Evolutionary conservation across 495 filamentous ascomycete genomes (phyloP), one percentile per base, ranked within the genome.

Genomic region (Choiromyces venosus): DNA sequence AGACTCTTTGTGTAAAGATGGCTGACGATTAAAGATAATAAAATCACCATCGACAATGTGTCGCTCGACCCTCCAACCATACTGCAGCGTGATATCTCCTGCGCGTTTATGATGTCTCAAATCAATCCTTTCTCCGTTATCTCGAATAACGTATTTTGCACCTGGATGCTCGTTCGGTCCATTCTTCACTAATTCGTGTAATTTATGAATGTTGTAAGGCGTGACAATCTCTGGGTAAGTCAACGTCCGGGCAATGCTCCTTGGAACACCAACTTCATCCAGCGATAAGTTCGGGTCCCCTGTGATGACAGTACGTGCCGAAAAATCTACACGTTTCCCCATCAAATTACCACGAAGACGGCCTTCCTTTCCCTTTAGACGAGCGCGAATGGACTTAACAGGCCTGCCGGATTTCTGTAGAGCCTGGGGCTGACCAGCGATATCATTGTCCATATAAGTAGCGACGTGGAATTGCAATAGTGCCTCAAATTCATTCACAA

Each of bases 251-350:
- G 96, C 96, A 71, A 96, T 98, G 79, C 89, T 92, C 75, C 88
- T 87, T 12, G 94, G 95, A 36, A 98, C 96, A 81, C 95, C 95
- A 70, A 99, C 95, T 85, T 99, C 92, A 78, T 98, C 94, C 35
- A 99, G 86, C 36, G 93, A 96, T 74, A 98, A 85, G 79, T 97
- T 97, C 25, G 95, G 96, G 82, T 99, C 95, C 82, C 95, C 95
- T 70, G 95, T 99, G 81, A 98, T 99, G 83, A 99, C 95, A 37
- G 95, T 99, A 89, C 95, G 96, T 25, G 95, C 96, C 1, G 95
- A 99, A 83, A 99, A 99, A 80, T 99, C 95, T 40, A 99, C 95
- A 87, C 95, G 95, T 84, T 99, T 99, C 56, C 95, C 95, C 95
- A 99, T 99, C 85, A 98, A 86, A 81, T 98, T 99, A 78, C 96